These are phyloP conservation scores for Balakata baccata DNA, from an alignment of 345 rosid species.

Conservation along the genomic window DNA sequence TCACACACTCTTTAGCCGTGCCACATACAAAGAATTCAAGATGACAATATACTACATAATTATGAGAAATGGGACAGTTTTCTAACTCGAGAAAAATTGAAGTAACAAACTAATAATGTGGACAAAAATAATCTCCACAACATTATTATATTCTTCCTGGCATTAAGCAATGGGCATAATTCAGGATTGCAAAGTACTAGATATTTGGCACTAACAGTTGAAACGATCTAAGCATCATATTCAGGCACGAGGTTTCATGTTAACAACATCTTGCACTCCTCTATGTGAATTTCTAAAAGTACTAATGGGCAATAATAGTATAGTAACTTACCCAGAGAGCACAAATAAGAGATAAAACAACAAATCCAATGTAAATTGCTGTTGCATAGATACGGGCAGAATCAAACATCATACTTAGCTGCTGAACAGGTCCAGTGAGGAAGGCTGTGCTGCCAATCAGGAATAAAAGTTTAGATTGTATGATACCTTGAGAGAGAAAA, in stretches of 20 bases:
- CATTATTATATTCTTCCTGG: not conserved
- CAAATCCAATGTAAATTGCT: conserved; percentile 66
- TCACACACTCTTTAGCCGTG: not conserved
- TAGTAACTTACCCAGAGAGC: conserved; percentile 72
- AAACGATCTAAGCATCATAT: not conserved
- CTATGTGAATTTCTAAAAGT: not conserved
- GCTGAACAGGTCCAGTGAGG: conserved; percentile 72
- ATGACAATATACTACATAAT: not conserved
- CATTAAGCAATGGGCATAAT: not conserved
- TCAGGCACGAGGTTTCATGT: not conserved
- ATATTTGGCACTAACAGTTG: not conserved
- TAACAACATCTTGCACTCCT: not conserved
- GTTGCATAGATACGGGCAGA: conserved; percentile 70
- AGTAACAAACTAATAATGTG: not conserved
- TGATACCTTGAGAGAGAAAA: conserved; percentile 12
- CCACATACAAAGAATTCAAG: not conserved
- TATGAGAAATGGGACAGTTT: not conserved
- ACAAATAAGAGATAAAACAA: conserved; percentile 66
- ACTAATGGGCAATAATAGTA: not conserved
- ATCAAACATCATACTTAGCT: conserved; percentile 87
- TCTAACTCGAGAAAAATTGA: not conserved
- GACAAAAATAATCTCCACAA: not conserved
- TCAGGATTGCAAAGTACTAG: not conserved
- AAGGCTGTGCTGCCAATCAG: conserved; percentile 92
- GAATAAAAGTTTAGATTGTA: conserved; percentile 27